Evolutionary conservation across 148 eudicot species (phyloP), one percentile per base, ranked within the genome.

Genomic region (Camellia japonica): DNA sequence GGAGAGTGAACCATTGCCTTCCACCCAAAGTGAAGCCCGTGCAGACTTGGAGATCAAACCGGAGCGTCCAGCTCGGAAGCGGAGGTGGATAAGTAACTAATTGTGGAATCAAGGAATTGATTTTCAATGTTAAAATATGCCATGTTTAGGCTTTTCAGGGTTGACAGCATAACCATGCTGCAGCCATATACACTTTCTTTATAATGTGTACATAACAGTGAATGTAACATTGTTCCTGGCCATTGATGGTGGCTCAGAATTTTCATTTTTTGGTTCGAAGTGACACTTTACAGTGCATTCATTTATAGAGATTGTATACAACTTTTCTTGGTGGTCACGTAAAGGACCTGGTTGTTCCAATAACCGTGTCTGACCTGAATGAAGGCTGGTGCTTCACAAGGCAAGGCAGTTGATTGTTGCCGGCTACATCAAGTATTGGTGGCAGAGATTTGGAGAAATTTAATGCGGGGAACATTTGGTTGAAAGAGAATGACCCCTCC

Each of bases 31-130:
- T 19, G 99, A 88, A 52, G 81, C 85, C 76, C 84, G 74, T 3
- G 81, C 85, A 62, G 89, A 84, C 83, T 80, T 85, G 0, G 95
- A 89, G 70, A 89, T 97, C 77, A 97, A 97, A 79, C 89, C 78
- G 13, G 98, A 94, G 88, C 93, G 99, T 49, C 99, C 97, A 59
- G 85, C 98, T 71, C 83, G 99, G 75, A 97, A 92, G 76, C 87
- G 99, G 58, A 89, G 96, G 76, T 97, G 99, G 99, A 85, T 91
- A 30, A 87, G 93, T 69, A 93, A 88, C 87, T 95, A 84, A 84
- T 67, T 78, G 23, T 30, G 11, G 70, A 11, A 64, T 49, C 19
- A 61, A 9, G 60, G 47, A 46, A 72, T 14, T 9, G 11, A 13
- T 23, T n/a, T 75, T 78, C 41, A 63, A 51, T 11, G 13, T 55